Percentiles rank a stretch among this genome's conserved stretches.
These are phyloP conservation scores for Solanum virginianum DNA, from an alignment of 257 asterid species.

Conservation along the genomic window DNA sequence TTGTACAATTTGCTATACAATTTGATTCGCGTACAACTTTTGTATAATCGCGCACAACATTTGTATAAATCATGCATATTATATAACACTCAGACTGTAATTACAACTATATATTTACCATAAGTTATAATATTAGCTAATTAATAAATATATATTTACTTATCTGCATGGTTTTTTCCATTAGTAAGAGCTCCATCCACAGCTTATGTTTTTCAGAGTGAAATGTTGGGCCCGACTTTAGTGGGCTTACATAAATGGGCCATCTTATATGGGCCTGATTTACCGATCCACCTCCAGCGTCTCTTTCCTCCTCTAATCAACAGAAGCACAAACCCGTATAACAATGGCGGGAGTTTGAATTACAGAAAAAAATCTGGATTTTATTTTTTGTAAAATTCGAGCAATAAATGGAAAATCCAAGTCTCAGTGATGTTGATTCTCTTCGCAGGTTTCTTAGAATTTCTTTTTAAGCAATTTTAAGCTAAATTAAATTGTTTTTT, in stretches of 20 bases:
- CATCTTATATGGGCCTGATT: not conserved
- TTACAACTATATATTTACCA: too few species aligned
- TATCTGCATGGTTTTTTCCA: too few species aligned
- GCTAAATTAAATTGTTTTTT: not conserved
- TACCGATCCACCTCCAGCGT: not conserved
- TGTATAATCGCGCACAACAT: too few species aligned
- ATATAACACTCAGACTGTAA: too few species aligned
- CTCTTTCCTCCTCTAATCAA: not conserved
- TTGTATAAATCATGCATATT: too few species aligned
- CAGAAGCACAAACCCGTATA: not conserved
- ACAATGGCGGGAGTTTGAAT: slow-evolving; percentile 2
- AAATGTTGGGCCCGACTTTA: not conserved
- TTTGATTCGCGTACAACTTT: too few species aligned
- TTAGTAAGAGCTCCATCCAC: not conserved
- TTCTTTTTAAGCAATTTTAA: not conserved
- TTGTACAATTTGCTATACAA: too few species aligned
- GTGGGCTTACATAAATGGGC: not conserved
- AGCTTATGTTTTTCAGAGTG: not conserved
- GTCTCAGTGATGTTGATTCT: not conserved
- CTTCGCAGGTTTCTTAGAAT: slow-evolving; percentile 3
- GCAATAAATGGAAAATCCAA: not conserved
- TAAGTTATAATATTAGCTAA: too few species aligned
- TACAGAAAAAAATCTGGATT: not conserved
- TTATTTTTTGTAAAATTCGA: not conserved
- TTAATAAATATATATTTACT: too few species aligned